Conservation (phyloP, 345 rosid genomes). For the Mangifera indica region DNA sequence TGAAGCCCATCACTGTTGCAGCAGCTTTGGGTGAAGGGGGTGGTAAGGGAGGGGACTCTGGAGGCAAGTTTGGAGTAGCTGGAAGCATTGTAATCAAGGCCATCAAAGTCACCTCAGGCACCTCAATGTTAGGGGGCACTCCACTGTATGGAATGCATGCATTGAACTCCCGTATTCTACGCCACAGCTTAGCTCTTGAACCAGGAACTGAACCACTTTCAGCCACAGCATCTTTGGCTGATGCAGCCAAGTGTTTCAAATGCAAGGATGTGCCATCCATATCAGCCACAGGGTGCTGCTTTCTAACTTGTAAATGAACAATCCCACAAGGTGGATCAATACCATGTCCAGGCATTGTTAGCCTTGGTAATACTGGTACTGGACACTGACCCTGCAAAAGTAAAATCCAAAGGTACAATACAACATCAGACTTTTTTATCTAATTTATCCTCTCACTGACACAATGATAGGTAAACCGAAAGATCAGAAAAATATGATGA, state of each 20-base stretch:
- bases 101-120: slow-evolving; percentile 96
- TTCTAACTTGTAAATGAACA: slow-evolving; percentile 56
- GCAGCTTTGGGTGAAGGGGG: slow-evolving; percentile 99
- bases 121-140: slow-evolving; percentile 78
- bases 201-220: slow-evolving; percentile 98
- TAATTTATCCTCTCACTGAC: neutral
- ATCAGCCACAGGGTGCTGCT: slow-evolving; percentile 54
- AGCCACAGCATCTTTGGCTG: slow-evolving; percentile 98
- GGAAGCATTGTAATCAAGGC: slow-evolving; percentile 99
- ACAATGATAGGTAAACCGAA: slow-evolving; percentile 3
- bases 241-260: slow-evolving; percentile 92
- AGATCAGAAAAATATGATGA: neutral
- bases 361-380: slow-evolving; percentile 86
- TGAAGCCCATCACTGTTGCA: slow-evolving; percentile 94
- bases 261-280: slow-evolving; percentile 75
- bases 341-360: slow-evolving; percentile 99
- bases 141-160: slow-evolving; percentile 88
- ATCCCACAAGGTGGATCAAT: slow-evolving; percentile 98
- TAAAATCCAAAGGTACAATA: slow-evolving; percentile 12
- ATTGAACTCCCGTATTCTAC: slow-evolving; percentile 97
- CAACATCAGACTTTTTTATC: slow-evolving; percentile 7
- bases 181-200: slow-evolving; percentile 94
- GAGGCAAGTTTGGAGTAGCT: slow-evolving; percentile 83
- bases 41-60: slow-evolving; percentile 97
- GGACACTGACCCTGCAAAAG: slow-evolving; percentile 76